These are phyloP conservation scores for Sisymbrium irio DNA, from an alignment of 345 rosid genomes.

Conservation along the genomic window DNA sequence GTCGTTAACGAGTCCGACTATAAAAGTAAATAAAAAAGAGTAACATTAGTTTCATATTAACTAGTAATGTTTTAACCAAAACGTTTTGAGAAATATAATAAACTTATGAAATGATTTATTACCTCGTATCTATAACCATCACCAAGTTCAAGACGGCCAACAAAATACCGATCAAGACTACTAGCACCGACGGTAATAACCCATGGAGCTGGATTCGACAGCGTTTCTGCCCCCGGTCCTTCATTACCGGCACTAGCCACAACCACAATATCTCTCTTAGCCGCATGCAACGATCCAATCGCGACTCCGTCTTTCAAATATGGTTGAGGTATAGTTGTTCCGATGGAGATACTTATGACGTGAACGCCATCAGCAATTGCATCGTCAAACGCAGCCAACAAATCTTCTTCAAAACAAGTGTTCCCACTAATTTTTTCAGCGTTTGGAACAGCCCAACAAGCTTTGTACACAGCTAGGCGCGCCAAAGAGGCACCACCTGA, in stretches of 20 bases:
- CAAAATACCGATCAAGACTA: slow-evolving; percentile 57
- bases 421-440: slow-evolving; percentile 41
- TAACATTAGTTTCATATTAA: too few species aligned
- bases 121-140: slow-evolving; percentile 50
- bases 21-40: too few species aligned
- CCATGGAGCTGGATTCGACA: slow-evolving; percentile 73
- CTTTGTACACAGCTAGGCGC: slow-evolving; percentile 74
- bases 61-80: too few species aligned
- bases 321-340: neutral
- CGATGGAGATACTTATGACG: slow-evolving; percentile 61
- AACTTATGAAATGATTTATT: neutral
- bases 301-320: slow-evolving; percentile 48
- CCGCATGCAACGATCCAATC: slow-evolving; percentile 55
- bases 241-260: slow-evolving; percentile 61
- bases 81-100: too few species aligned
- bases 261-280: slow-evolving; percentile 51
- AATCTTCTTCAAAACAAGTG: slow-evolving; percentile 53
- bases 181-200: slow-evolving; percentile 74
- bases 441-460: slow-evolving; percentile 64
- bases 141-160: slow-evolving; percentile 45
- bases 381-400: slow-evolving; percentile 77
- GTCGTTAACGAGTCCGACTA: slow-evolving; percentile 61
- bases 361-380: slow-evolving; percentile 72
- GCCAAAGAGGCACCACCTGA: slow-evolving; percentile 66
- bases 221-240: slow-evolving; percentile 51